Percentiles rank a stretch among this genome's conserved stretches.
These are phyloP conservation scores for Meyerozyma smithsonii DNA, from an alignment of 1,139 yeast genomes.

Conservation along the genomic window DNA sequence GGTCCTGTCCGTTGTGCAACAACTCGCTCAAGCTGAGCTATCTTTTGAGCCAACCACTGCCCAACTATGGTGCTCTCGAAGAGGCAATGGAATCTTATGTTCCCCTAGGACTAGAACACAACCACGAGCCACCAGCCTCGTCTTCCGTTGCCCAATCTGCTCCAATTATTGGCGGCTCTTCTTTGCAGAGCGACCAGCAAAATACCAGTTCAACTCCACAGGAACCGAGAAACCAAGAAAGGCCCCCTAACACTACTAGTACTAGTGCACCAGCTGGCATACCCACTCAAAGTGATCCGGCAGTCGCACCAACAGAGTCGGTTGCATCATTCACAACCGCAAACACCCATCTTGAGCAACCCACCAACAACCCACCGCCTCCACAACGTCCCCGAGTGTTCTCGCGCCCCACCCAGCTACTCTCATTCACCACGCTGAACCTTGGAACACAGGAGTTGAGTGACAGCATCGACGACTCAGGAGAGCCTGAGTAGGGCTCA, in stretches of 20 bases:
- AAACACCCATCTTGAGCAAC: not conserved
- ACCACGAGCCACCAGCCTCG: too few species aligned
- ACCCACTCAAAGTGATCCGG: not conserved
- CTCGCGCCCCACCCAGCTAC: not conserved
- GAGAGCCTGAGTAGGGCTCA: conserved; percentile 7
- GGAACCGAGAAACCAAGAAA: too few species aligned
- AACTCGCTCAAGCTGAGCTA: conserved; percentile 14
- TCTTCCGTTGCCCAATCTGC: too few species aligned
- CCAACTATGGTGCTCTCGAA: conserved; percentile 1
- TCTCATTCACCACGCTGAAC: conserved; percentile 7
- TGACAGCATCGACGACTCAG: conserved; percentile 25
- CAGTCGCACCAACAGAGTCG: not conserved
- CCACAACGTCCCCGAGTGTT: not conserved
- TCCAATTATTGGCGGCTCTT: too few species aligned
- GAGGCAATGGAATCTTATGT: not conserved
- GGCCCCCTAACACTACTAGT: too few species aligned
- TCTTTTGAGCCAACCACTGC: not conserved
- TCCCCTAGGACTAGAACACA: too few species aligned
- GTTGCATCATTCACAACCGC: not conserved
- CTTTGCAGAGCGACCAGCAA: too few species aligned
- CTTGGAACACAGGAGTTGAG: conserved; percentile 15
- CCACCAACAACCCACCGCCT: not conserved
- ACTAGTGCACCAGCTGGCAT: too few species aligned
- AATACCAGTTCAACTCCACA: too few species aligned
- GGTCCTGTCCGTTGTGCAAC: conserved; percentile 46